Evolutionary conservation across 1,284 basidiomycete genomes (phyloP), one percentile per base, ranked within the genome.

Genomic region (Mycena citricolor): DNA sequence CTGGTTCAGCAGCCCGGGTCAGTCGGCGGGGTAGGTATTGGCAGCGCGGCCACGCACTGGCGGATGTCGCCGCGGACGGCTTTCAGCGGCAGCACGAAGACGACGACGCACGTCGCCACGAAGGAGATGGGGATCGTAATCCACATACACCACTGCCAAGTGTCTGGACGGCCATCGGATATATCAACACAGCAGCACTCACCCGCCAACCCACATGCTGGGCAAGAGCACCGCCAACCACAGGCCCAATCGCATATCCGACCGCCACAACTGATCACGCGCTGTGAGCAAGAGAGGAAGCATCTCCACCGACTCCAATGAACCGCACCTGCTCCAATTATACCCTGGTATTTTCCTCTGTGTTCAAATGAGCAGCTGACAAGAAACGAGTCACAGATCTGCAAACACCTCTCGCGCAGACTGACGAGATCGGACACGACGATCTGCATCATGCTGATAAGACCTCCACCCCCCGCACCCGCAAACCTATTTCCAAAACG

Each of bases 391-490:
- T 13, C 23, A 32, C 21, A 16, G 34, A 47, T 17, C 29, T 21
- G 11, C 14, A 54, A 68, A 40, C 42, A 79, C 82, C 76, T 71
- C 21, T 77, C 81, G 26, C 71, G 71, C 39, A 83, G 66, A 39
- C 70, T 79, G 17, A 84, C 78, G 19, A 84, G 71, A 56, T 85
- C 83, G 1, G 78, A 80, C 29, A 83, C 74, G 39, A 83, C 67
- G 25, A 84, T 83, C 58, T 85, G 80, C 34, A 74, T 72, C 61
- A 86, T 73, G 46, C 79, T 81, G 14, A 81, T 66, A 28, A 86
- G 76, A 0, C 81, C 81, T 6, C 84, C 85, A 44, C 83, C 83
- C 10, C 83, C 83, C 1, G 76, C 74, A 19, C 86, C 85, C 14
- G 83, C 75, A 25, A 87, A 51, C 4, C 74, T 50, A 19, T 7